Percentiles rank a stretch among this genome's conserved stretches.
These are phyloP conservation scores for Basidiobolus meristosporus DNA, from an alignment of 371 early-diverging fungal genomes.

Conservation along the genomic window DNA sequence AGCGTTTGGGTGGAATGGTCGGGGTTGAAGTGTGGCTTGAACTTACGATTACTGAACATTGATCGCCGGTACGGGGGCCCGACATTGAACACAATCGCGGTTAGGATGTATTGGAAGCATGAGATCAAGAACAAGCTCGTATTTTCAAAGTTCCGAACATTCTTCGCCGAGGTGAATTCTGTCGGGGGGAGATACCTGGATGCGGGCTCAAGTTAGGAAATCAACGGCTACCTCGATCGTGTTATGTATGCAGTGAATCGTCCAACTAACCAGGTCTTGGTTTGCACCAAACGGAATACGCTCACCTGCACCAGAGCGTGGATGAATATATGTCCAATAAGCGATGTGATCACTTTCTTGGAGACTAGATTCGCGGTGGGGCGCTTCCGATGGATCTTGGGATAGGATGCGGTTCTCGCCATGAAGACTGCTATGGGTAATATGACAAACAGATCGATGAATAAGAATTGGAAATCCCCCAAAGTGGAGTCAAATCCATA, in stretches of 20 bases:
- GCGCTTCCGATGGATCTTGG: constrained; percentile 42
- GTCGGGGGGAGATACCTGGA: too few species aligned
- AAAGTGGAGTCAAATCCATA: constrained; percentile 73
- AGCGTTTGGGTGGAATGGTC: too few species aligned
- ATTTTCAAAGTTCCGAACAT: constrained; percentile 65
- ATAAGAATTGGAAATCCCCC: constrained; percentile 87
- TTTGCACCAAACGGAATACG: constrained; percentile 43
- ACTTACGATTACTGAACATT: constrained; percentile 62
- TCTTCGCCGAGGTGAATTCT: too few species aligned
- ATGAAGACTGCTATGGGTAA: constrained; percentile 79
- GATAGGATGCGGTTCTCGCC: constrained; percentile 69
- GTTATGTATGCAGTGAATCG: constrained; percentile 33
- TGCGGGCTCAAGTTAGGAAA: too few species aligned
- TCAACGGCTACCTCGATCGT: too few species aligned
- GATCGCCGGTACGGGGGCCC: constrained; percentile 86
- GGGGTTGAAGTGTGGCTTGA: too few species aligned
- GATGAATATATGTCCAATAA: constrained; percentile 75
- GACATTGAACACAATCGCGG: constrained; percentile 79
- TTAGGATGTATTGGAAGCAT: constrained; percentile 78
- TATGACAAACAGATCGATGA: constrained; percentile 75
- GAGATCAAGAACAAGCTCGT: constrained; percentile 75
- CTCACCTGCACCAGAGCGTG: constrained; percentile 55
- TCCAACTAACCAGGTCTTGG: constrained; percentile 48
- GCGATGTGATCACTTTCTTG: constrained; percentile 70
- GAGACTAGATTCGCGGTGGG: constrained; percentile 86